Evolutionary conservation across 2,329 filamentous ascomycete species (phyloP), one percentile per base, ranked within the genome.

Genomic region (Talaromyces marneffei): DNA sequence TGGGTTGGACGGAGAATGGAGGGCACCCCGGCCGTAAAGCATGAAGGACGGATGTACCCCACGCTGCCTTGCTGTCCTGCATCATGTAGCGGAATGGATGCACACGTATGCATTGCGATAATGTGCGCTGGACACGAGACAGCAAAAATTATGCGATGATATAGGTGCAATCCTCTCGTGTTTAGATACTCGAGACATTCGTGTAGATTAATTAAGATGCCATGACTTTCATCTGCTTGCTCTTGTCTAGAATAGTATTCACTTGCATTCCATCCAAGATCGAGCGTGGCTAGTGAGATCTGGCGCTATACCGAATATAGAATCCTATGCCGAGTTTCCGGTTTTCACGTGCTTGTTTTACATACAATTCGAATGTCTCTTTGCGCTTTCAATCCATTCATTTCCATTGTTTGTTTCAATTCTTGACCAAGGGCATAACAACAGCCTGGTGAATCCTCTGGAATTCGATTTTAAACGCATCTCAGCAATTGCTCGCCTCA

Each of bases 21-120:
- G 18, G 10, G 48, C 27, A 14, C 48, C 48, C 48, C 48, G 46
- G 46, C 46, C 29, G 33, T 8, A 10, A 35, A 35, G 33, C 25
- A 56, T 37, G 25, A 35, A 55, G 52, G 25, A 56, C 53, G 35
- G 53, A 42, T 56, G 53, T 31, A 42, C 53, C 53, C 53, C 53
- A 56, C 53, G 53, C 53, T 56, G 29, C 2, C 31, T 7, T 48
- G 44, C 44, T 29, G 42, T 31, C 46, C 46, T 50, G 29, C 46
- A 50, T 50, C 7, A 4, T 12, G 20, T 46, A 52, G 46, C 48
- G 48, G 48, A 52, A 33, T 35, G 33, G 8, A 35, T 12, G 9
- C 14, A 10, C 8, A 12, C 9, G 33, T 52, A 23, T 33, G 48
- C 29, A 29, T 48, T 48, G 29, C 48, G 48, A 35, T 20, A 29